A percentile compares a stretch with the other conserved stretches of the same genome.
These are phyloP conservation scores for Globisporangium mamillatum DNA, from an alignment of 352 stramenopile genomes.

Conservation along the genomic window DNA sequence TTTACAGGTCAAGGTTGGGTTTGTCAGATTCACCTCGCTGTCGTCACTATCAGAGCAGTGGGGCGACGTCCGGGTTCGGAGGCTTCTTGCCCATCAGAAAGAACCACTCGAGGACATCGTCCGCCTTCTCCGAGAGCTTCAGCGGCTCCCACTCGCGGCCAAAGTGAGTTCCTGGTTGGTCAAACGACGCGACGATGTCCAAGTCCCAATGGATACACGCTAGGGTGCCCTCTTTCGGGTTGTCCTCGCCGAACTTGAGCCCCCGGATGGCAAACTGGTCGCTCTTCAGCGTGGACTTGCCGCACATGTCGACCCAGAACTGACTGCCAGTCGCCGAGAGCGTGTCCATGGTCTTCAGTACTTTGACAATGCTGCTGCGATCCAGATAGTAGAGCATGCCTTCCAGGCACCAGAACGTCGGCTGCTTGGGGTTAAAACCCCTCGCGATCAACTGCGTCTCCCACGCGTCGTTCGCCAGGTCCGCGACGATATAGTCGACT, in stretches of 20 bases:
- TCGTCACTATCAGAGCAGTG: background rate
- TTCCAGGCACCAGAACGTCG: conserved; percentile 24
- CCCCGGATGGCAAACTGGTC: conserved; percentile 7
- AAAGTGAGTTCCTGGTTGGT: conserved; percentile 10
- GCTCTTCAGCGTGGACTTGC: background rate
- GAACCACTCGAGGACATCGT: conserved; percentile 14
- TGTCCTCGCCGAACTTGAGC: conserved; percentile 22
- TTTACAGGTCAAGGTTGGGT: too few relatives aligned
- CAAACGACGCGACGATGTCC: conserved; percentile 8
- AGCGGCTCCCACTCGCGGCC: conserved; percentile 19
- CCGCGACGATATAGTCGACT: conserved; percentile 19
- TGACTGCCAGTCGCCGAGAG: conserved; percentile 15
- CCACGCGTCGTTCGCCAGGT: conserved; percentile 20
- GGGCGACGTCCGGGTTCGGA: too few relatives aligned
- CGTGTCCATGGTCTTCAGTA: conserved; percentile 21
- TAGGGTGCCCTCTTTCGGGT: conserved; percentile 12
- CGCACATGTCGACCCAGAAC: conserved; percentile 26
- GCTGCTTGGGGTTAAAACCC: conserved; percentile 15
- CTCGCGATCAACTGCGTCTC: conserved; percentile 3
- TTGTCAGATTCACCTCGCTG: background rate
- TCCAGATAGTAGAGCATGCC: conserved; percentile 24
- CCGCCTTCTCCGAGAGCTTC: background rate
- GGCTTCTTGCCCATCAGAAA: conserved; percentile 19
- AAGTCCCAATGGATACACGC: conserved; percentile 16
- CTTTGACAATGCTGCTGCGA: conserved; percentile 18